phyloP scores from a whole-genome alignment of 768 basidiomycete genomes.

The Leccinum disarticulatum region DNA sequence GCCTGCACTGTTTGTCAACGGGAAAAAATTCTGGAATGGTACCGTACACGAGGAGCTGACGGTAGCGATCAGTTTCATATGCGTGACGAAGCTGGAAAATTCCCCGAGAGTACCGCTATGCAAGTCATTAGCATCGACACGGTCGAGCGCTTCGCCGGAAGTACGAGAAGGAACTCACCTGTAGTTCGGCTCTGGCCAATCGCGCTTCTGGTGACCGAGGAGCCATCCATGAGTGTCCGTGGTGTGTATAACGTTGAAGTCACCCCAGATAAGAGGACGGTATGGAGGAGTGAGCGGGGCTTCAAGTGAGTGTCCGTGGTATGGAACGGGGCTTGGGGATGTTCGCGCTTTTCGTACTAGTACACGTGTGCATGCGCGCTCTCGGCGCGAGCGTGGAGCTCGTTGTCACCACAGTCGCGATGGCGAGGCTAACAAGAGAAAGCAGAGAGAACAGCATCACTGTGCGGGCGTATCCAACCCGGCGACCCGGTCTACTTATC shows the following conservation, averaged over 20 bases:
- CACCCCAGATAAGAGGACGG: constrained; percentile 76
- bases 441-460: constrained; percentile 20
- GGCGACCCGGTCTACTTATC: constrained; percentile 2
- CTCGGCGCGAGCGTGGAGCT: constrained; percentile 22
- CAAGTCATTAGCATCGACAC: not conserved
- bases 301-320: too few relatives aligned
- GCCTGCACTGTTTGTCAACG: constrained; percentile 34
- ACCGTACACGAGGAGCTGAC: constrained; percentile 32
- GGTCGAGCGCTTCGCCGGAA: not conserved
- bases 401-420: constrained; percentile 23
- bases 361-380: constrained; percentile 35
- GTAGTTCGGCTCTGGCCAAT: constrained; percentile 77
- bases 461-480: not conserved
- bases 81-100: constrained; percentile 78
- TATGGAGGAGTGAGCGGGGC: constrained; percentile 54
- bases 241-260: constrained; percentile 84
- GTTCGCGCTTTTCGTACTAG: constrained; percentile 35
- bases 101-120: constrained; percentile 69
- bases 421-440: constrained; percentile 19
- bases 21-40: not conserved
- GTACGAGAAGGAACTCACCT: constrained; percentile 37
- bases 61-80: constrained; percentile 74
- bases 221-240: constrained; percentile 86
- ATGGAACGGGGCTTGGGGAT: constrained; percentile 29
- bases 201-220: constrained; percentile 76